phyloP scores from a whole-genome alignment of 1,284 basidiomycete genomes.

The Apiotrichum mycotoxinovorans region DNA sequence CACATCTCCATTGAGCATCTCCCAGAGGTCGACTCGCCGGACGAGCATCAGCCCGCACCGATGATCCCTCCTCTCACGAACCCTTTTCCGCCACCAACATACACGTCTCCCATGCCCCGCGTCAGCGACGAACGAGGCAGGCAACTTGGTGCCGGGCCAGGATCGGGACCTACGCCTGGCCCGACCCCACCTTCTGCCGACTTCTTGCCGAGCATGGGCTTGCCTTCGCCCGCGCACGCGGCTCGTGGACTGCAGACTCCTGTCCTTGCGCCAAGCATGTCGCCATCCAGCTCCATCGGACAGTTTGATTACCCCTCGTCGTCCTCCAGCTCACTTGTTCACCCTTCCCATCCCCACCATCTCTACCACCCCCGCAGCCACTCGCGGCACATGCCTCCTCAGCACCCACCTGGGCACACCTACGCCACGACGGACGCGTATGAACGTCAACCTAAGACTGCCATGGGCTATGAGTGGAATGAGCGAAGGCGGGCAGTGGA shows the following conservation, averaged over 20 bases:
- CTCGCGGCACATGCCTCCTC: slow-evolving; percentile 1
- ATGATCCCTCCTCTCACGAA: not conserved
- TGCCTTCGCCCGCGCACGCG: not conserved
- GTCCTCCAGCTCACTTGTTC: not conserved
- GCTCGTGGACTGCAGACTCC: not conserved
- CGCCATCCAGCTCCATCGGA: slow-evolving; percentile 2
- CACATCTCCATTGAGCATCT: slow-evolving; percentile 13
- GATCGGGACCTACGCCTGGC: not conserved
- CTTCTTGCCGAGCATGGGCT: not conserved
- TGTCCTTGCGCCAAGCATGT: not conserved
- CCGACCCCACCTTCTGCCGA: not conserved
- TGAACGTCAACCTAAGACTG: slow-evolving; percentile 16
- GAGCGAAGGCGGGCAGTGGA: slow-evolving; percentile 12
- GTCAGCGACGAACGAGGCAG: slow-evolving; percentile 3
- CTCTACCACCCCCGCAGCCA: slow-evolving; percentile 4
- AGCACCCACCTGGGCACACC: not conserved
- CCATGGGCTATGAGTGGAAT: slow-evolving; percentile 25
- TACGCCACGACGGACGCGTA: slow-evolving; percentile 9
- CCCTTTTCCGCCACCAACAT: not conserved
- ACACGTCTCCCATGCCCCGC: not conserved
- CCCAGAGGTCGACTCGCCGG: slow-evolving; percentile 4
- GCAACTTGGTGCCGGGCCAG: not conserved
- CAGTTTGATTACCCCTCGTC: slow-evolving; percentile 3
- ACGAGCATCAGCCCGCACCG: not conserved
- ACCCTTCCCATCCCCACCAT: not conserved